Conservation (phyloP, 257 asterid genomes). For the Lycium ferocissimum region DNA sequence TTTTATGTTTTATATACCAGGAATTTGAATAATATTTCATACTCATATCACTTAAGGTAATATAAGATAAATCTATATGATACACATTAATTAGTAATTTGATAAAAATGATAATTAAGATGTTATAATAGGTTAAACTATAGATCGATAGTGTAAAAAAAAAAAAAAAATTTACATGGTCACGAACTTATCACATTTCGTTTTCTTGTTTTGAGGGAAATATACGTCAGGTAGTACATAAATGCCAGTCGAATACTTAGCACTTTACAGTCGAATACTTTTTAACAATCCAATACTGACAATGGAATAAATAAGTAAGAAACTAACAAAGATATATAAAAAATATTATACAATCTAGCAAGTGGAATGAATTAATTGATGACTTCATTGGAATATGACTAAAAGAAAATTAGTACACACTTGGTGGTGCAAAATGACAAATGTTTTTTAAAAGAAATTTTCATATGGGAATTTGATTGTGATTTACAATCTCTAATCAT, state of each 20-base stretch:
- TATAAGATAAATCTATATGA: background rate
- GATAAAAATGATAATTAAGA: background rate
- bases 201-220: background rate
- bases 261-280: background rate
- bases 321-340: background rate
- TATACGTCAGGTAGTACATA: background rate
- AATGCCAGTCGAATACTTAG: constrained; percentile 1
- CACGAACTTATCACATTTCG: background rate
- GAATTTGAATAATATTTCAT: background rate
- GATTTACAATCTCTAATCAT: constrained; percentile 38
- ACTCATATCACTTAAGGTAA: background rate
- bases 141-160: background rate
- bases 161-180: background rate
- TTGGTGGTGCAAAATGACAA: background rate
- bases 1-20: background rate
- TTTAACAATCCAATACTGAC: background rate
- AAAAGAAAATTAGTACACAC: background rate
- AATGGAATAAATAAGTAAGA: constrained; percentile 1
- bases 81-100: background rate
- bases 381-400: background rate
- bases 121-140: background rate
- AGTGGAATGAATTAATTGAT: constrained; percentile 17
- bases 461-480: constrained; percentile 40
- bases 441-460: background rate
- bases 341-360: background rate